Base-by-base conservation (phyloP, 1,139 yeast species). In the Nakaseomyces delphensis region DNA sequence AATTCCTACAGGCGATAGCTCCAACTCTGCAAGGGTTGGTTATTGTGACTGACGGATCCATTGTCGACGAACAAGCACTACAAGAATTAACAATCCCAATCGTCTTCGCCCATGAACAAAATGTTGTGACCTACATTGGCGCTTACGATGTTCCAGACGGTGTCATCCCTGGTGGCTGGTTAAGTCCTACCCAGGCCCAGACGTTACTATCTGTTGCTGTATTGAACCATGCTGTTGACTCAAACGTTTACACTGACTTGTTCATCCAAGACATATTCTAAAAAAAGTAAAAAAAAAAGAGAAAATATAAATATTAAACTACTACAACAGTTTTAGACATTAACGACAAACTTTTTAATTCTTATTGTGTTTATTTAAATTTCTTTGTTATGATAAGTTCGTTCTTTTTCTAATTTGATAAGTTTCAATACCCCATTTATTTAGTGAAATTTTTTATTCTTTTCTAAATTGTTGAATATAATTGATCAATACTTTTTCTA, bases 131-230 rank as follows among this genome's bases (percentile, higher is more conserved):
- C 13, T 50, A 31, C 33, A 42, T 51, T n/a, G 41, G 47, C 18
- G 31, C 44, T 6, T 43, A 44, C 7, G 49, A 48, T 25, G 48
- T 56, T 11, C 59, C 59, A 32, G 30, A 36, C 1, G 48, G 48
- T n/a, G 51, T 57, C 11, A 48, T 59, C 37, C 53, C 59, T 9
- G 62, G 55, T n/a, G 63, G 62, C 24, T 50, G 47, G 45, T 43
- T 59, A 43, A 45, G 57, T 15, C 61, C 63, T 30, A 40, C 48
- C 19, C 53, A 59, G 45, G 57, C 61, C 5, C 60, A 57, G 43
- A 43, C 56, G n/a, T 44, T 59, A 36, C 42, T 55, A 15, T 44
- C 58, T 11, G 46, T 59, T 32, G 60, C 60, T 10, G 44, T 52
- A 2, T 47, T 45, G 30, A 55, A 55, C 46, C 45, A 47, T 29